Conservation (phyloP, 2,329 filamentous ascomycete genomes). For the Colletotrichum gloeosporioides region DNA sequence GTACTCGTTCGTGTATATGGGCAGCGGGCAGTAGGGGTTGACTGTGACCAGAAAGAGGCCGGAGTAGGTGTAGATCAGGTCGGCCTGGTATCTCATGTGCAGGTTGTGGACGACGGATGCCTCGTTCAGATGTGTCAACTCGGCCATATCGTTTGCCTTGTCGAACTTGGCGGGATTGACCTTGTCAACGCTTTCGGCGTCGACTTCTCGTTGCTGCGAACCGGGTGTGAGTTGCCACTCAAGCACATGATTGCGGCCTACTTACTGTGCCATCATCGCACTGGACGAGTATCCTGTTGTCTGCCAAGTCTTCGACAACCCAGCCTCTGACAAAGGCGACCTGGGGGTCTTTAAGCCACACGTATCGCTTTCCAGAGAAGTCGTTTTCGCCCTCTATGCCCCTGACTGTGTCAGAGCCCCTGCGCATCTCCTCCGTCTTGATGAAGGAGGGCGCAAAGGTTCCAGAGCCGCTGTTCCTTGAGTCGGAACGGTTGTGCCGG, state of each 20-base stretch:
- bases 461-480: slow-evolving; percentile 70
- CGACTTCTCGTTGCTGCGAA: slow-evolving; percentile 80
- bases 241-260: slow-evolving; percentile 19
- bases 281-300: slow-evolving; percentile 79
- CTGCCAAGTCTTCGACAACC: slow-evolving; percentile 81
- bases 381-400: slow-evolving; percentile 97
- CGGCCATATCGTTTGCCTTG: slow-evolving; percentile 99
- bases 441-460: slow-evolving; percentile 98
- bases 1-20: slow-evolving; percentile 96
- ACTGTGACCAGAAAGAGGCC: slow-evolving; percentile 96
- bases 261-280: slow-evolving; percentile 90
- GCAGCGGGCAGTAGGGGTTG: slow-evolving; percentile 92
- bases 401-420: slow-evolving; percentile 59
- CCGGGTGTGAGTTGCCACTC: slow-evolving; percentile 21
- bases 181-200: slow-evolving; percentile 90
- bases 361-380: slow-evolving; percentile 97
- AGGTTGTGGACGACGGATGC: slow-evolving; percentile 97
- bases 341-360: slow-evolving; percentile 91
- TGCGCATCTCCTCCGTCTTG: slow-evolving; percentile 78
- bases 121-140: slow-evolving; percentile 97
- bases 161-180: slow-evolving; percentile 99
- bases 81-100: slow-evolving; percentile 91
- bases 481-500: slow-evolving; percentile 59
- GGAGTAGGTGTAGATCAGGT: slow-evolving; percentile 98
- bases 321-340: slow-evolving; percentile 91